phyloP scores from a whole-genome alignment of 192 early-diverging fungal species.

The Entomortierella beljakovae region DNA sequence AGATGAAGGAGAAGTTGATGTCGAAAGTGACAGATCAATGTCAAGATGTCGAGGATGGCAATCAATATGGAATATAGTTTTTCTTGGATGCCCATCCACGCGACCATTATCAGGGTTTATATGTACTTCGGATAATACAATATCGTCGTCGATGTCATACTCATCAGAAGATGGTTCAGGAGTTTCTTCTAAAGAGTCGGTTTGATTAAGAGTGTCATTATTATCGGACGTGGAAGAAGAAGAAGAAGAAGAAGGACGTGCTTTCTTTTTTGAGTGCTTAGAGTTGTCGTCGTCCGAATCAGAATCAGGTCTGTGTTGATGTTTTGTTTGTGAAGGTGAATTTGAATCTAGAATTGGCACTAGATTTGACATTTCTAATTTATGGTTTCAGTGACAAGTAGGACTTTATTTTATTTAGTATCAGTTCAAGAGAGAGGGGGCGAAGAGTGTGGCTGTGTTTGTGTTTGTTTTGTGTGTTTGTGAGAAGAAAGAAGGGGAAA shows the following conservation, averaged over 20 bases:
- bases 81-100: slow-evolving; percentile 21
- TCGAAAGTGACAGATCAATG: no score
- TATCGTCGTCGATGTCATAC: slow-evolving; percentile 17
- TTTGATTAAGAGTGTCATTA: no score
- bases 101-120: slow-evolving; percentile 37
- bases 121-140: slow-evolving; percentile 44
- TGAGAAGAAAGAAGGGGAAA: no score
- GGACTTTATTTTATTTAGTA: no score
- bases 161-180: not conserved
- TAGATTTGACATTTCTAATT: no score
- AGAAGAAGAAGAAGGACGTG: not conserved
- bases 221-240: not conserved
- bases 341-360: no score
- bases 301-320: not conserved
- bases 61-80: slow-evolving; percentile 12
- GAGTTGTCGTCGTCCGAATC: not conserved
- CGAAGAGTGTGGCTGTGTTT: not conserved
- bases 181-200: not conserved
- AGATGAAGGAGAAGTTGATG: no score
- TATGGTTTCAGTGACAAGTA: no score
- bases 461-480: no score
- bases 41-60: not conserved
- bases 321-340: no score
- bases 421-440: not conserved
- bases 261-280: not conserved